A percentile compares a stretch with the other conserved stretches of the same genome.
phyloP scores from a whole-genome alignment of 495 filamentous ascomycete species.

The Aspergillus nidulans region DNA sequence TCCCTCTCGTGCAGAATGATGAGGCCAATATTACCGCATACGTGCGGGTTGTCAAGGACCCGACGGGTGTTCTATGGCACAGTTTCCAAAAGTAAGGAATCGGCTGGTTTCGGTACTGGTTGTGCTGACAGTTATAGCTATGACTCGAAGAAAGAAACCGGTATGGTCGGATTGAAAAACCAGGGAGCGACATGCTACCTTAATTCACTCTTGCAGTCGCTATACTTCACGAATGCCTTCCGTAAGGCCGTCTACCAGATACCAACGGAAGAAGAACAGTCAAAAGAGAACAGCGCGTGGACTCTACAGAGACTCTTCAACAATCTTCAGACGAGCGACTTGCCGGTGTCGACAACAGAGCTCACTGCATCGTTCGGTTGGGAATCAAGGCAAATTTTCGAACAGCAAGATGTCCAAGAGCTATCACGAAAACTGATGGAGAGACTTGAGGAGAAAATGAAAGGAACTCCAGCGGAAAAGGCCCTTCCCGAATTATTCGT shows the following conservation, averaged over 20 bases:
- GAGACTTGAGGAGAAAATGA: conserved; percentile 93
- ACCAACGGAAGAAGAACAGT: conserved; percentile 79
- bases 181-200: conserved; percentile 98
- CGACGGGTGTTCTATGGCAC: conserved; percentile 98
- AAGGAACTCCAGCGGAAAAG: conserved; percentile 92
- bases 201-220: conserved; percentile 92
- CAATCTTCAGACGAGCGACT: conserved; percentile 76
- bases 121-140: conserved; percentile 53
- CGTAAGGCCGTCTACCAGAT: conserved; percentile 96
- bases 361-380: conserved; percentile 95
- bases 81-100: conserved; percentile 80
- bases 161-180: conserved; percentile 94
- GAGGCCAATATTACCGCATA: conserved; percentile 86
- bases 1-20: conserved; percentile 85
- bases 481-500: conserved; percentile 86
- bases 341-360: conserved; percentile 83
- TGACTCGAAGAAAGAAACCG: conserved; percentile 97
- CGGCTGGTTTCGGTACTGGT: neutral
- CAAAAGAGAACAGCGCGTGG: conserved; percentile 82
- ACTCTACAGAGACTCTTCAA: conserved; percentile 93
- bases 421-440: conserved; percentile 96
- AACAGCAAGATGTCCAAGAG: conserved; percentile 98
- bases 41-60: conserved; percentile 90
- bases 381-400: conserved; percentile 97
- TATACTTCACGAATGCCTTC: conserved; percentile 97